Evolutionary conservation across 768 basidiomycete species (phyloP).

Genomic region (Exidia glandulosa): DNA sequence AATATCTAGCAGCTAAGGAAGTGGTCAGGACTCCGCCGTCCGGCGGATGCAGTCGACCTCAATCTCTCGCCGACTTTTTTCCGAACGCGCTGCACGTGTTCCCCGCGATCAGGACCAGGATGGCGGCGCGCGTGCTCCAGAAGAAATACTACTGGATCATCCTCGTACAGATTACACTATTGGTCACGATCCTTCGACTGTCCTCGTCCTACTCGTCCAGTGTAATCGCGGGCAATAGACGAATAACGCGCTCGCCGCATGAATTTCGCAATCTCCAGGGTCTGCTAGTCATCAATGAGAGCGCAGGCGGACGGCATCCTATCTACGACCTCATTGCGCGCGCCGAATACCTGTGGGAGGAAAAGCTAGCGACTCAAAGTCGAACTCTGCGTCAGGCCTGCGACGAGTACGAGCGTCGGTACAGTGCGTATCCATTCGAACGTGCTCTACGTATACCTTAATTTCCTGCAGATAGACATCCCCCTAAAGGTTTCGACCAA

Average conservation of each 20-base stretch:
- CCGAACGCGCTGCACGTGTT: background rate
- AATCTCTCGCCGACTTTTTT: no score
- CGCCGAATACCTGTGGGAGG: slow-evolving; percentile 28
- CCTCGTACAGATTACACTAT: background rate
- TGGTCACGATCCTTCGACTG: background rate
- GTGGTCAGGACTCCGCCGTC: no score
- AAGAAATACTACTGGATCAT: background rate
- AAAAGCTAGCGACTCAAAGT: slow-evolving; percentile 24
- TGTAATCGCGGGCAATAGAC: background rate
- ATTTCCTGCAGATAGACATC: slow-evolving; percentile 12
- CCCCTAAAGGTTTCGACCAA: slow-evolving; percentile 34
- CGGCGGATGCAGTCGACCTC: no score
- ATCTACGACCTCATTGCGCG: slow-evolving; percentile 32
- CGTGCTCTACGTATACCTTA: background rate
- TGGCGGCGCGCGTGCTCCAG: background rate
- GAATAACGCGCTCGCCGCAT: slow-evolving; percentile 8
- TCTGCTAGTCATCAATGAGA: slow-evolving; percentile 20
- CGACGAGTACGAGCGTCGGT: slow-evolving; percentile 26
- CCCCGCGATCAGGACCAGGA: background rate
- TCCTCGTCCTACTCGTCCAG: background rate
- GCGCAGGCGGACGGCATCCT: slow-evolving; percentile 27
- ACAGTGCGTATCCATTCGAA: slow-evolving; percentile 5
- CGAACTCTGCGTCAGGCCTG: slow-evolving; percentile 27
- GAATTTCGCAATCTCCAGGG: slow-evolving; percentile 15
- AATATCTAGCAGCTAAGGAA: no score